phyloP scores from a whole-genome alignment of 2,329 filamentous ascomycete species.

The Trichothecium roseum region DNA sequence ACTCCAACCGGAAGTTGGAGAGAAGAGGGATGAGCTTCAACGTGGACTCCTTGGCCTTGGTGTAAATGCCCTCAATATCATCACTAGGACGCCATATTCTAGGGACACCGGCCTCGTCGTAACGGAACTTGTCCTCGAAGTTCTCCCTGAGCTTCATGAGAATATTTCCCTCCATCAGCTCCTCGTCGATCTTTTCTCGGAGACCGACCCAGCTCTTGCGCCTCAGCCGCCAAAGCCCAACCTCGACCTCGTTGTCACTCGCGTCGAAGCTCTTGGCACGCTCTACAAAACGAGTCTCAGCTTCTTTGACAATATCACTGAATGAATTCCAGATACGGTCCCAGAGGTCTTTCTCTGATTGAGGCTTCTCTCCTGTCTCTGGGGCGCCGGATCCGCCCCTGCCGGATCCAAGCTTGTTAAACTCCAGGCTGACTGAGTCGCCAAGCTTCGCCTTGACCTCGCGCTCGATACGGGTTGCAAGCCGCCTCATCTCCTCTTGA shows the following conservation, averaged over 20 bases:
- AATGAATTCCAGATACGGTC: constrained; percentile 91
- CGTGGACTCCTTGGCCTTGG: constrained; percentile 82
- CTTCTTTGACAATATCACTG: constrained; percentile 69
- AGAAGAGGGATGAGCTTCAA: constrained; percentile 83
- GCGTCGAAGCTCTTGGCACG: constrained; percentile 91
- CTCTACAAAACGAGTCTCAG: constrained; percentile 75
- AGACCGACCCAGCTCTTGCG: constrained; percentile 92
- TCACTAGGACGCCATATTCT: constrained; percentile 94
- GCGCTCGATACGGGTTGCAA: constrained; percentile 83
- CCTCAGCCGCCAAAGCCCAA: constrained; percentile 84
- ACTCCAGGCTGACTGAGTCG: constrained; percentile 83
- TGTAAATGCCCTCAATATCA: constrained; percentile 94
- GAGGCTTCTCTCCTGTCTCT: constrained; percentile 62
- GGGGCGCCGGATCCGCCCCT: constrained; percentile 73
- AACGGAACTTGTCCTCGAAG: constrained; percentile 98
- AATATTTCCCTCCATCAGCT: constrained; percentile 96
- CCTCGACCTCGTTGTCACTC: constrained; percentile 78
- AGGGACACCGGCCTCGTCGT: constrained; percentile 88
- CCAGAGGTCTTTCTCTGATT: constrained; percentile 80
- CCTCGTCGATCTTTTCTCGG: constrained; percentile 84
- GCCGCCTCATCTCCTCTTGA: constrained; percentile 89
- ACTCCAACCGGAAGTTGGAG: constrained; percentile 68
- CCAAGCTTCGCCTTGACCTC: constrained; percentile 84
- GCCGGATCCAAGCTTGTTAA: constrained; percentile 90
- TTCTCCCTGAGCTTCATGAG: constrained; percentile 92